Percentiles rank a stretch among this genome's conserved stretches.
Evolutionary conservation across 2,329 filamentous ascomycete species (phyloP).

Genomic region (Ophiostoma sp.): DNA sequence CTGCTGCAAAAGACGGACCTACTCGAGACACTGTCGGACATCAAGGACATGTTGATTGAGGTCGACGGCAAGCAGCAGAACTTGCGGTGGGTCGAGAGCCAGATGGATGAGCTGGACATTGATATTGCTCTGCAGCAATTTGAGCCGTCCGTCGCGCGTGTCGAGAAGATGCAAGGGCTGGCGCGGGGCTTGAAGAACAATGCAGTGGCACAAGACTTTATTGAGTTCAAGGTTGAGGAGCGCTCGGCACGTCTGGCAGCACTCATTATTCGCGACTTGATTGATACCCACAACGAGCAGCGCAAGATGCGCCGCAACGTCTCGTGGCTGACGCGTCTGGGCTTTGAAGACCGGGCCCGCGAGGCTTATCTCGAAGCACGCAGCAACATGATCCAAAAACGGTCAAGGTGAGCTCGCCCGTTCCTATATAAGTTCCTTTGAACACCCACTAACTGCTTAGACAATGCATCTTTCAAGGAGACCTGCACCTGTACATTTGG

Average conservation of each 20-base stretch:
- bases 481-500: constrained; percentile 90
- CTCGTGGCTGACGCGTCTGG: constrained; percentile 79
- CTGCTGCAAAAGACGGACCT: constrained; percentile 77
- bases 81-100: constrained; percentile 89
- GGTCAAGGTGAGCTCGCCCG: constrained; percentile 68
- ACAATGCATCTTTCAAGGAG: constrained; percentile 93
- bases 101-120: constrained; percentile 95
- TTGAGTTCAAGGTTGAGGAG: constrained; percentile 87
- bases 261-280: constrained; percentile 73
- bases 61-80: constrained; percentile 97
- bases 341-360: constrained; percentile 85
- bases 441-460: constrained; percentile 45
- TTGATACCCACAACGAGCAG: constrained; percentile 74
- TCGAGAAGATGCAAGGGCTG: constrained; percentile 81
- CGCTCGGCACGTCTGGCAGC: constrained; percentile 74
- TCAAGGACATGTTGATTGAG: constrained; percentile 88
- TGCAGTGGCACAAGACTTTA: constrained; percentile 83
- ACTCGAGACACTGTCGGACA: constrained; percentile 73
- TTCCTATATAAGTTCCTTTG: not conserved
- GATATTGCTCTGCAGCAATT: constrained; percentile 89
- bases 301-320: constrained; percentile 79
- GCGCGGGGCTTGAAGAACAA: constrained; percentile 83
- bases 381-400: constrained; percentile 73
- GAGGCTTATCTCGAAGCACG: constrained; percentile 83
- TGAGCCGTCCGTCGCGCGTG: constrained; percentile 76